Conservation (phyloP, 169 alveolate species). For the Eimeria nieschulzi region DNA sequence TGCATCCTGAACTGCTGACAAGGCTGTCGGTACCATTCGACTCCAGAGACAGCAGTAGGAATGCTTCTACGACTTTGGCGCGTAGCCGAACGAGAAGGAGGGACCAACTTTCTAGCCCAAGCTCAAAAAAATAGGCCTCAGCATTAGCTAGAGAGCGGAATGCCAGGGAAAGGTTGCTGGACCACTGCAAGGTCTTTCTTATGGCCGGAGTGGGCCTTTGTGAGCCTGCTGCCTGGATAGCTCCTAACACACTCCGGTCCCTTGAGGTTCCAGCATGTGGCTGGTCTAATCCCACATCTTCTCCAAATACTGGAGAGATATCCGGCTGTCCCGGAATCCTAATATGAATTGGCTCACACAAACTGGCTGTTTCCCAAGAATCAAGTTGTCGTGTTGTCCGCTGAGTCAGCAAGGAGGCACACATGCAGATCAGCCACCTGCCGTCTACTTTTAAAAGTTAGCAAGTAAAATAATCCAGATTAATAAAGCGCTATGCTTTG, state of each 20-base stretch:
- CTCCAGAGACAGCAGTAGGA: conserved; percentile 23
- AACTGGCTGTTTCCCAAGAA: conserved; percentile 55
- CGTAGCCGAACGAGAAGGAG: conserved; percentile 39
- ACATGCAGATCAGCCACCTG: background rate
- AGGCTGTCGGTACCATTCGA: background rate
- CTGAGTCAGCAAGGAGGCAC: background rate
- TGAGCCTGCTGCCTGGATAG: background rate
- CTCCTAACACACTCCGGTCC: background rate
- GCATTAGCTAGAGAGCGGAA: conserved; percentile 16
- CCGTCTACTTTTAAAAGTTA: background rate
- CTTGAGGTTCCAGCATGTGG: background rate
- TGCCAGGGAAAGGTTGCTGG: conserved; percentile 46
- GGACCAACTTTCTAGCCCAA: conserved; percentile 59
- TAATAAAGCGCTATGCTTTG: background rate
- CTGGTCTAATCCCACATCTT: background rate
- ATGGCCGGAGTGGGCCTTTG: background rate
- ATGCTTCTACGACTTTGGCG: conserved; percentile 32
- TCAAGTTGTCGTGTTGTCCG: background rate
- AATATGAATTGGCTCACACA: conserved; percentile 44
- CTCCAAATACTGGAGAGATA: background rate
- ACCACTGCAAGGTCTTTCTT: conserved; percentile 29
- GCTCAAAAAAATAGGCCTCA: conserved; percentile 56
- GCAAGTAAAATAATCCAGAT: background rate
- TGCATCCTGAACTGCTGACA: background rate
- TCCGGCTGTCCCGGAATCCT: background rate